Base-by-base conservation (phyloP, 495 filamentous ascomycete species). In the Penicillium pulvis region DNA sequence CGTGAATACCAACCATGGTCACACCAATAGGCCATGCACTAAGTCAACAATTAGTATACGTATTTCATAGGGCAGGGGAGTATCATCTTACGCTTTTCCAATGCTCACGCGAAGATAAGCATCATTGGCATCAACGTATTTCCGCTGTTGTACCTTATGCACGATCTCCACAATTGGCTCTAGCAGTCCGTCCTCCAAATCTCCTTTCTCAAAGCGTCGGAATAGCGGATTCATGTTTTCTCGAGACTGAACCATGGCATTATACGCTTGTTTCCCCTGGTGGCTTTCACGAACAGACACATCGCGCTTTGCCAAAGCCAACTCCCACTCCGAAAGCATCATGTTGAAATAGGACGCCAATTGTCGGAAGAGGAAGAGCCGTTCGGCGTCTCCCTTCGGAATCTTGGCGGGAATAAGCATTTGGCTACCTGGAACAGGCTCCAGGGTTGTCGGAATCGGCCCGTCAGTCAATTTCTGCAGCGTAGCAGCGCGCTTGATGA, bases 1-100 rank as follows among this genome's bases (percentile, higher is more conserved):
- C 94, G 84, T 98, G 94, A 67, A 98, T 98, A 79, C 93, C 93
- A 59, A 98, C 93, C 93, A 97, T 97, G 63, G 53, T 55, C 30
- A 98, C 94, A 75, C 94, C 94, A 70, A 98, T 98, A 28, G 94
- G 94, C 94, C 94, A 98, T 23, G 94, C 94, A 60, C 82, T 84
- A 56, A 41, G 26, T 53, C 14, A 3, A 5, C 16, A 5, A 51
- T 74, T 57, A 72, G 70, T 19, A 58, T 17, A 50, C 31, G 20
- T 4, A 6, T 51, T 14, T 42, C 4, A 45, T 7, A 48, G 59
- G 48, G 16, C 10, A 39, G 12, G 20, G 20, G 20, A 23, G 26
- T 44, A 35, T 28, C 12, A 55, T 78, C 81, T 41, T 75, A 84
- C 73, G 94, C 95, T 81, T 98, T 98, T 53, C 94, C 94, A 71